Evolutionary conservation across 1,284 basidiomycete genomes (phyloP), one percentile per base, ranked within the genome.

Genomic region (Tilletia indica): DNA sequence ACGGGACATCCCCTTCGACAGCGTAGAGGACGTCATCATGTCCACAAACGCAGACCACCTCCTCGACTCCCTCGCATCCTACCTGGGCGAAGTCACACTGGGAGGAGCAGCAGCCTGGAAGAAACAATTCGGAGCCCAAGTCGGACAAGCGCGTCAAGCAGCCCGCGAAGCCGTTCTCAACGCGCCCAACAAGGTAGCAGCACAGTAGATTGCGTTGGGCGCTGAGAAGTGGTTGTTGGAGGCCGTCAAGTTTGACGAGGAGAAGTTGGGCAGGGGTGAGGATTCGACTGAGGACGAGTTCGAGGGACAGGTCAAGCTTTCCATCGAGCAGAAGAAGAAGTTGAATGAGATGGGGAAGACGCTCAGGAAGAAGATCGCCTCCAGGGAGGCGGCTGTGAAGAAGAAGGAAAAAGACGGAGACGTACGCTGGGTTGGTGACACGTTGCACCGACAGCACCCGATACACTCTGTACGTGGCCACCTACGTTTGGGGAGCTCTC

Each of bases 401-500:
- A 2, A 0, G 25, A 31, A 31, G 25, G 25, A 31, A 31, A n/a
- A 31, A 31, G 25, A 31, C 25, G 25, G 25, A 31, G 25, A 31
- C 88, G 91, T 67, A 95, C 93, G 19, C 87, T 99, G 12, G 89
- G 89, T 80, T 99, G 95, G 97, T 88, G 93, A 74, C 97, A 99
- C 85, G 89, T 97, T 78, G 96, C 97, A 9, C 97, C 97, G 0
- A 99, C 96, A 0, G 94, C 96, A 14, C 97, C 97, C 14, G 97
- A 99, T 85, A 99, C 97, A 0, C 88, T 99, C 1, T 98, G 88
- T 87, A 72, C 78, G 87, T 82, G 39, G 3, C 34, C 16, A 12
- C n/a, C n/a, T 6, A 19, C 21, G 25, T 31, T 31, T 31, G 25
- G 25, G 25, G 2, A 31, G 25, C 25, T 31, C 25, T 31, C 25